Evolutionary conservation across 352 stramenopile species (phyloP).

Genomic region (Phytophthora boehmeriae): DNA sequence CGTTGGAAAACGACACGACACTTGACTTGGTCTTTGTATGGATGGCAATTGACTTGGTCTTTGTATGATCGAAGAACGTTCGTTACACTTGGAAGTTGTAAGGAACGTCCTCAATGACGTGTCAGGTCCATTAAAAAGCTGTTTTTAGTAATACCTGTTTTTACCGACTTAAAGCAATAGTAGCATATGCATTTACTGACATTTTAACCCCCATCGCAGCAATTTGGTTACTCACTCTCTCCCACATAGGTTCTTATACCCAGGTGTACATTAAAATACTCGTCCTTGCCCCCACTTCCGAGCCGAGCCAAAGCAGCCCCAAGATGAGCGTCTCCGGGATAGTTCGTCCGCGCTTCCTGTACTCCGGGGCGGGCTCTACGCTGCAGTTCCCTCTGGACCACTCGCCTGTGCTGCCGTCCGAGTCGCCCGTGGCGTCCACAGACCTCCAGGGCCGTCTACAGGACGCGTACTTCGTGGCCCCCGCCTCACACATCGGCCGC

Average conservation of each 20-base stretch:
- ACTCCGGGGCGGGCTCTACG: slow-evolving; percentile 51
- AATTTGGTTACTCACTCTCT: no score
- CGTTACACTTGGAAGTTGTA: background rate
- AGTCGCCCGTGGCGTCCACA: background rate
- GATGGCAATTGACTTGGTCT: background rate
- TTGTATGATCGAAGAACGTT: slow-evolving; percentile 3
- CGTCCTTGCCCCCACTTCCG: background rate
- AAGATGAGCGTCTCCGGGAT: slow-evolving; percentile 42
- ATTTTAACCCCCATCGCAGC: no score
- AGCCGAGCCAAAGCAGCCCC: slow-evolving; percentile 5
- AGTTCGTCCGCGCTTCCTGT: slow-evolving; percentile 50
- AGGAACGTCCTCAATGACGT: background rate
- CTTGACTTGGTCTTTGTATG: background rate
- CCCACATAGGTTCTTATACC: no score
- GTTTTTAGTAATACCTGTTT: background rate
- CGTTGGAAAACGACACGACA: background rate
- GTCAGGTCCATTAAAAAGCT: background rate
- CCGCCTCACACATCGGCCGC: slow-evolving; percentile 77
- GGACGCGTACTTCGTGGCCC: slow-evolving; percentile 74
- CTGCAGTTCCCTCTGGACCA: slow-evolving; percentile 51
- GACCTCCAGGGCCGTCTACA: slow-evolving; percentile 16
- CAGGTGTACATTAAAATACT: no score
- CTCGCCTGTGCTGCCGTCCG: slow-evolving; percentile 4
- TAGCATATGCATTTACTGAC: no score
- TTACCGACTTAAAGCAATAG: background rate